Base-by-base conservation (phyloP, 371 early-diverging fungal genomes). In the Lichtheimia corymbifera region DNA sequence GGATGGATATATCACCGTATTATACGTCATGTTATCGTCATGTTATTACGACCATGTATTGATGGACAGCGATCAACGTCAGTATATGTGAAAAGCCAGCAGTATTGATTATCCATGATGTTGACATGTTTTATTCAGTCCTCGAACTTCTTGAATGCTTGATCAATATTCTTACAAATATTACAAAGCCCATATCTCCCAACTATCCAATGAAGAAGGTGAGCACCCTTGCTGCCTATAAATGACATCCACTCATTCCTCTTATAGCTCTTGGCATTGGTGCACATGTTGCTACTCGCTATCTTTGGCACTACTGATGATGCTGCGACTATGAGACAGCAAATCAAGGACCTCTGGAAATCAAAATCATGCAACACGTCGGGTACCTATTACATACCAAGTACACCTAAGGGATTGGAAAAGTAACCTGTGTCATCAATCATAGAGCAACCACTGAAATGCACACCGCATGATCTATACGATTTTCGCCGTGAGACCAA, bases 401-500 rank as follows among this genome's bases (percentile, higher is more conserved):
- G 11, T 47, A n/a, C 11, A n/a, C 11, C 11, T 13, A 11, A 47
- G 4, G 47, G 12, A 47, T 47, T 7, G 2, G 14, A 11, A n/a
- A 6, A n/a, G 14, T 22, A 47, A 22, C 5, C 17, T 47, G 47
- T 5, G 2, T 47, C 17, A 17, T 47, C 17, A 9, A 22, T n/a
- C 27, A 27, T 25, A 24, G 42, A 18, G 11, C 11, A 55, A 17
- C 24, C 20, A 17, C 20, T 59, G 41, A 59, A 59, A 59, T 20
- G 25, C 28, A 65, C 30, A 27, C 63, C 50, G 9, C 60, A 27
- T 40, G 68, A 44, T 27, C 45, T 40, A 47, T 60, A 50, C 24
- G 64, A 51, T 6, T 68, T 59, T 59, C 60, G 44, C n/a, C 18
- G 4, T 17, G 47, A 51, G 7, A n/a, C 53, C 20, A 43, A 52